Percentiles rank a stretch among this genome's conserved stretches.
phyloP scores from a whole-genome alignment of 1,284 basidiomycete species.

The Trametes versicolor region DNA sequence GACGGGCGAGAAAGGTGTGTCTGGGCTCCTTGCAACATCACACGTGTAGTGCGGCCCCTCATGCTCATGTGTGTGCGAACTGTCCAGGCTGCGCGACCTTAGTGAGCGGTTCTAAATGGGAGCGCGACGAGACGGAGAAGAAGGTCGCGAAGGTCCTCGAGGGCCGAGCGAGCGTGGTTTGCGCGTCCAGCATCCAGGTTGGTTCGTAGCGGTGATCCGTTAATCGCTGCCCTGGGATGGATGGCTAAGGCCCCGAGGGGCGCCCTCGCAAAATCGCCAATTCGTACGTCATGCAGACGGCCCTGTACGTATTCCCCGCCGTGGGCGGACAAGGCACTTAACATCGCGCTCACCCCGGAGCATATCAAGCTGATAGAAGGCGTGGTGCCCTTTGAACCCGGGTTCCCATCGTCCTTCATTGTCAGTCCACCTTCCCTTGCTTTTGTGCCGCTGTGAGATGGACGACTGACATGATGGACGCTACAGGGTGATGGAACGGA shows the following conservation, averaged over 20 bases:
- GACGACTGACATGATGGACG: not conserved
- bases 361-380: constrained; percentile 35
- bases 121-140: constrained; percentile 39
- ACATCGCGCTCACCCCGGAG: constrained; percentile 35
- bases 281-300: constrained; percentile 38
- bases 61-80: too few species aligned
- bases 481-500: constrained; percentile 1
- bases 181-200: constrained; percentile 34
- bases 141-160: constrained; percentile 41
- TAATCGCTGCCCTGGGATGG: too few species aligned
- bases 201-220: too few species aligned
- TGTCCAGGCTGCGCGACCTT: constrained; percentile 18
- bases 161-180: constrained; percentile 37
- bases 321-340: constrained; percentile 40
- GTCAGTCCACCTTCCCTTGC: constrained; percentile 21
- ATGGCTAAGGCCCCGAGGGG: not conserved
- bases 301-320: constrained; percentile 33
- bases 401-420: constrained; percentile 35
- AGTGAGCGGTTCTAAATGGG: constrained; percentile 31
- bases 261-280: constrained; percentile 26
- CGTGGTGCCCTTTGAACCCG: constrained; percentile 31
- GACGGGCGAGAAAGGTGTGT: not conserved
- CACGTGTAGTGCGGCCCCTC: not conserved
- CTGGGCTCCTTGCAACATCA: not conserved
- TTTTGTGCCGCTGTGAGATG: not conserved